Evolutionary conservation across 2,329 filamentous ascomycete species (phyloP), one percentile per base, ranked within the genome.

Genomic region (Gaeumannomyces tritici): DNA sequence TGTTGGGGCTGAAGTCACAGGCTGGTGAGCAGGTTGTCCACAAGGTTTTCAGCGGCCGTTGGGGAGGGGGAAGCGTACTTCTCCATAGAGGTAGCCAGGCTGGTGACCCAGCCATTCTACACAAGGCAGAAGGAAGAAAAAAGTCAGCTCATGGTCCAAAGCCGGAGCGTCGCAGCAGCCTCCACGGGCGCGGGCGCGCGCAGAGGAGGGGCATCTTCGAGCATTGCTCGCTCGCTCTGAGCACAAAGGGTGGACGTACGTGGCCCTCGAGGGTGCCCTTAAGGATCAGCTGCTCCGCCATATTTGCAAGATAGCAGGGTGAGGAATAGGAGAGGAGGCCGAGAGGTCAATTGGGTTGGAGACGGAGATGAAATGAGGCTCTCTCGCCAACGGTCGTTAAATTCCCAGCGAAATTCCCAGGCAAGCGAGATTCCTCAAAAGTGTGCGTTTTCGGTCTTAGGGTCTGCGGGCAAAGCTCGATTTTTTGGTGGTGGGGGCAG

Each of bases 241-340:
- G 67, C 72, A 69, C 67, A 69, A 65, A 63, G 62, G 64, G 67
- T 58, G 62, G 62, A 86, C 83, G 77, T 84, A 86, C 83, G 89
- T 98, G 93, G 88, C 93, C 93, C 89, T 95, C 91, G 80, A 96
- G 90, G 85, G 90, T 95, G 80, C 91, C 91, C 85, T 93, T 93
- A 82, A 95, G 89, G 84, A 96, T 91, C 80, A 95, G 85, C 86
- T 93, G 89, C 86, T 95, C 90, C 85, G 89, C 88, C 90, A 95
- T 95, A 74, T 74, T 79, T 76, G 60, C 54, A 56, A 74, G 72
- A 63, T 67, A 69, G 67, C 67, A 68, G 68, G 66, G 75, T 76
- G 74, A 72, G 67, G 69, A 51, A 57, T 29, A 55, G 27, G 27
- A 57, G 60, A 61, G n/a, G 54, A 33, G 29, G 55, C 42, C 29